Conservation (phyloP, 768 basidiomycete species). For the Cyclocybe cylindracea region DNA sequence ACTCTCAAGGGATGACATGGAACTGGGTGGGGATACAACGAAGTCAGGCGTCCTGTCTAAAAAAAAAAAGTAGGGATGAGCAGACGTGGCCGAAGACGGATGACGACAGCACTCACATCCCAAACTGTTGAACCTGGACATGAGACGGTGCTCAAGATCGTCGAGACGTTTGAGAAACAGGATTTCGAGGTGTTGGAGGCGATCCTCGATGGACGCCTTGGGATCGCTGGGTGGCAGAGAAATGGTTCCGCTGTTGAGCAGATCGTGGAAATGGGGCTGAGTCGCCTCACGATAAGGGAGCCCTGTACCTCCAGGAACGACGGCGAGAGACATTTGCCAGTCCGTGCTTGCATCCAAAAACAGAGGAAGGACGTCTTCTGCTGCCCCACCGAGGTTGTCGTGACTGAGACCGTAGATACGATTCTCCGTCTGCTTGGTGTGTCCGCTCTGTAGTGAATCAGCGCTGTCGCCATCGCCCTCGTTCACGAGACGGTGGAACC, state of each 20-base stretch:
- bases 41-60: too few species aligned
- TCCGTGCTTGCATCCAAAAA: conserved; percentile 23
- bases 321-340: conserved; percentile 19
- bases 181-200: too few species aligned
- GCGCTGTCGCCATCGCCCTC: conserved; percentile 12
- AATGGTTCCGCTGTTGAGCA: not conserved
- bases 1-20: too few species aligned
- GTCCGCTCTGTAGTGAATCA: conserved; percentile 25
- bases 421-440: conserved; percentile 22
- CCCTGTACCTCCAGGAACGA: conserved; percentile 23
- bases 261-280: not conserved
- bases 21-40: too few species aligned
- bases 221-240: too few species aligned
- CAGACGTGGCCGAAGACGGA: too few species aligned
- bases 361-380: conserved; percentile 24
- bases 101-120: too few species aligned
- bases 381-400: conserved; percentile 16
- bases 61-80: too few species aligned
- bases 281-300: conserved; percentile 12
- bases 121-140: too few species aligned
- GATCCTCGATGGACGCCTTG: too few species aligned
- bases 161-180: too few species aligned
- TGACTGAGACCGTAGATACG: conserved; percentile 28
- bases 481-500: not conserved
- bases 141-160: too few species aligned